Percentiles rank a stretch among this genome's conserved stretches.
Conservation (phyloP, 2,329 filamentous ascomycete genomes). For the Colletotrichum sp. region DNA sequence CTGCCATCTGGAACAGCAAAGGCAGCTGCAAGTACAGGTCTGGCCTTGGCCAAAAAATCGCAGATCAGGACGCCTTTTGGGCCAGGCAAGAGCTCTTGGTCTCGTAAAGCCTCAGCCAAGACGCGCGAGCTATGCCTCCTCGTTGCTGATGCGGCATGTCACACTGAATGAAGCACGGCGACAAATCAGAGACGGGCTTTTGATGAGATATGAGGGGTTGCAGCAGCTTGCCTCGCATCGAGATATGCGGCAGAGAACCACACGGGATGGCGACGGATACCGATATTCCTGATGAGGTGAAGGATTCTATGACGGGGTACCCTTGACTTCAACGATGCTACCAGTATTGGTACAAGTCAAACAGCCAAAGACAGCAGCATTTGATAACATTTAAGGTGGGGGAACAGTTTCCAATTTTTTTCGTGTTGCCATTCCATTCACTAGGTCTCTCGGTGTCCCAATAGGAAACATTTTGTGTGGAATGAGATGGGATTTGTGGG, state of each 20-base stretch:
- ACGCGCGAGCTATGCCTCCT: neutral
- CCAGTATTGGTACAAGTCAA: neutral
- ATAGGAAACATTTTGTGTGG: neutral
- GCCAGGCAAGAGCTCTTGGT: neutral
- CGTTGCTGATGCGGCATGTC: neutral
- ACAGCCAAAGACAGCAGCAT: neutral
- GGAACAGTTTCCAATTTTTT: neutral
- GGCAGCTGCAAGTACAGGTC: neutral
- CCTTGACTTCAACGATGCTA: neutral
- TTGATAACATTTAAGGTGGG: neutral
- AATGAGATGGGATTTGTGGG: neutral
- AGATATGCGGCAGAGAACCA: neutral
- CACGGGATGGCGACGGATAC: neutral
- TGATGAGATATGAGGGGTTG: neutral
- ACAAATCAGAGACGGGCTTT: neutral
- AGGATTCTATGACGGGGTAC: neutral
- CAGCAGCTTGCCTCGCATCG: neutral
- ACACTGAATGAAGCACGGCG: neutral
- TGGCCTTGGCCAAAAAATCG: neutral
- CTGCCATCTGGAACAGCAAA: neutral
- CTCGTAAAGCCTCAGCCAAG: neutral
- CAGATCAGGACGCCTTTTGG: neutral
- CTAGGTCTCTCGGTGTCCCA: neutral
- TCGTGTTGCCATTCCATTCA: neutral
- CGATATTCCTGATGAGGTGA: neutral